Conservation (phyloP, 208 protist species). For the Eutreptiella sp. region DNA sequence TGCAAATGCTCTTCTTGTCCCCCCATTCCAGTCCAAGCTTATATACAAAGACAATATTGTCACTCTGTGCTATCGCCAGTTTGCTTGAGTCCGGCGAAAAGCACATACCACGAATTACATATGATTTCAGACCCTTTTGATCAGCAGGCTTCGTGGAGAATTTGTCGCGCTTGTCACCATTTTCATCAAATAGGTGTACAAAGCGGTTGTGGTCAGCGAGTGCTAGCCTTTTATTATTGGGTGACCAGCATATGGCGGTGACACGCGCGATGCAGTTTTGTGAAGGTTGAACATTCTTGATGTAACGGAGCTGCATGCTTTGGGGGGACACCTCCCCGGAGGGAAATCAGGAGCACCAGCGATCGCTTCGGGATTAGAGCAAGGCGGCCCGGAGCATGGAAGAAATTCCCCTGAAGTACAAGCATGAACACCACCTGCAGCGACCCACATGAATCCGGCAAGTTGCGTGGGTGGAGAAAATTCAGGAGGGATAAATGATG, state of each 20-base stretch:
- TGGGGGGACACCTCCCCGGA: too few relatives aligned
- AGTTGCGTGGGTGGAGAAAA: too few relatives aligned
- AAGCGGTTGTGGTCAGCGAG: conserved; percentile 71
- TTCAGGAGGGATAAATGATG: too few relatives aligned
- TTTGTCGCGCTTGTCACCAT: conserved; percentile 84
- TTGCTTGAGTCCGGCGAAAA: conserved; percentile 91
- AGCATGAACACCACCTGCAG: too few relatives aligned
- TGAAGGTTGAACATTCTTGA: conserved; percentile 72
- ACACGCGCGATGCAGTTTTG: conserved; percentile 67
- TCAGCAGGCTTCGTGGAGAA: conserved; percentile 85
- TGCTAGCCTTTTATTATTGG: conserved; percentile 86
- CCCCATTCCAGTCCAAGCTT: conserved; percentile 91
- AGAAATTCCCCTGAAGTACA: too few relatives aligned
- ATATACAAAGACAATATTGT: conserved; percentile 94
- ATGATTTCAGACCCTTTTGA: conserved; percentile 69
- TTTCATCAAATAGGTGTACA: conserved; percentile 89
- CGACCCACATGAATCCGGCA: too few relatives aligned
- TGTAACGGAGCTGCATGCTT: conserved; percentile 83
- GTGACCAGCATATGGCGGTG: conserved; percentile 81
- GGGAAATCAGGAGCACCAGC: too few relatives aligned
- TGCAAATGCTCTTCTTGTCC: conserved; percentile 94
- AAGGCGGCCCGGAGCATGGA: too few relatives aligned
- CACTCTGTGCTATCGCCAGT: conserved; percentile 90
- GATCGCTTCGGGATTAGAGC: too few relatives aligned
- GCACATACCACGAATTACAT: conserved; percentile 74